Conservation (phyloP, 2,329 filamentous ascomycete species). For the Calonectria crousiana region DNA sequence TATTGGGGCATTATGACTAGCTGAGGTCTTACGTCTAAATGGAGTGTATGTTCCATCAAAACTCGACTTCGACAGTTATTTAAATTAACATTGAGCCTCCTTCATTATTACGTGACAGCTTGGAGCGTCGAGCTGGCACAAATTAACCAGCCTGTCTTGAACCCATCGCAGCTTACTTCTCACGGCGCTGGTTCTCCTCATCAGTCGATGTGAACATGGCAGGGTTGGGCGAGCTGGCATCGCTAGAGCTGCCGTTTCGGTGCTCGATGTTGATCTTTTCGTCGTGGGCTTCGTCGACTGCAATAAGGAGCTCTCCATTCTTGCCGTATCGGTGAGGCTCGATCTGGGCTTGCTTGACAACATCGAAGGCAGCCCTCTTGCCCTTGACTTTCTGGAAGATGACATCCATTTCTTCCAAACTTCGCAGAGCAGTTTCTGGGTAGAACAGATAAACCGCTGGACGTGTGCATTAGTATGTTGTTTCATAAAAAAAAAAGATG, state of each 20-base stretch:
- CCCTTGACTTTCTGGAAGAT: constrained; percentile 71
- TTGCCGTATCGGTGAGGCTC: constrained; percentile 70
- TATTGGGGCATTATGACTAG: constrained; percentile 7
- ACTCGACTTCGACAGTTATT: neutral
- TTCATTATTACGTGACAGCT: neutral
- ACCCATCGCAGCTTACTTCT: constrained; percentile 4
- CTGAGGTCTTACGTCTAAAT: neutral
- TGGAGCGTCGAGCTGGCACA: neutral
- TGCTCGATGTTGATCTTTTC: constrained; percentile 51
- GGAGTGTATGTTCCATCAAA: neutral
- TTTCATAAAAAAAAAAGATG: neutral
- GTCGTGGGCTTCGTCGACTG: constrained; percentile 54
- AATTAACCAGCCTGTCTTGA: neutral
- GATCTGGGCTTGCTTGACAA: constrained; percentile 54
- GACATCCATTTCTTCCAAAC: constrained; percentile 75
- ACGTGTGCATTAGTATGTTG: neutral
- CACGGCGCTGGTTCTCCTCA: constrained; percentile 49
- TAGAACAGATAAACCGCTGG: constrained; percentile 66
- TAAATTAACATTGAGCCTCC: constrained; percentile 3
- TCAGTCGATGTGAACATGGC: constrained; percentile 48
- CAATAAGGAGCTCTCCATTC: constrained; percentile 68
- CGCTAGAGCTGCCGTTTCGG: constrained; percentile 44
- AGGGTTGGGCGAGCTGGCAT: constrained; percentile 37
- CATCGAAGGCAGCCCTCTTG: constrained; percentile 48
- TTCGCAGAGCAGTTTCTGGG: constrained; percentile 73